Percentiles rank a stretch among this genome's conserved stretches.
These are phyloP conservation scores for Chrysoporthe austroafricana DNA, from an alignment of 2,329 filamentous ascomycete species.

Conservation along the genomic window DNA sequence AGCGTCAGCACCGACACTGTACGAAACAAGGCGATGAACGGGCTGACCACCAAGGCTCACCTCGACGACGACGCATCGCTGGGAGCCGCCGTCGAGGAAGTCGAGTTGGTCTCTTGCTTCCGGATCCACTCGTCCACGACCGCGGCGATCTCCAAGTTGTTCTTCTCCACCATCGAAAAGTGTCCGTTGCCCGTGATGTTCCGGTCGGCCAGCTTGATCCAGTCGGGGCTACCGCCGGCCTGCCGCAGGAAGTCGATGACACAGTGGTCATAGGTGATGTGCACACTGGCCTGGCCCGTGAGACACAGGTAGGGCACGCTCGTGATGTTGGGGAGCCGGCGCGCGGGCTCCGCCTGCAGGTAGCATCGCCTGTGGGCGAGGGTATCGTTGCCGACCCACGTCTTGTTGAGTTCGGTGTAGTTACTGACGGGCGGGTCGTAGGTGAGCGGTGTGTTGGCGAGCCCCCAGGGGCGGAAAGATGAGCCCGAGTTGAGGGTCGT, in stretches of 20 bases:
- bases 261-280: constrained; percentile 57
- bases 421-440: constrained; percentile 36
- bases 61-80: not conserved
- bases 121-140: constrained; percentile 26
- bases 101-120: constrained; percentile 16
- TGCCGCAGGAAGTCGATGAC: constrained; percentile 54
- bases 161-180: constrained; percentile 53
- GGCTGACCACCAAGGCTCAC: not conserved
- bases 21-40: not conserved
- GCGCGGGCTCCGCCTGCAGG: constrained; percentile 37
- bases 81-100: constrained; percentile 2
- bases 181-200: constrained; percentile 57
- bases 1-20: not conserved
- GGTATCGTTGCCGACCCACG: constrained; percentile 34
- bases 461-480: constrained; percentile 31
- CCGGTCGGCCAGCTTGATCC: constrained; percentile 47
- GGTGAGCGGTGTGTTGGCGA: constrained; percentile 36
- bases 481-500: constrained; percentile 21
- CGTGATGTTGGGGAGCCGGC: constrained; percentile 48
- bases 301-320: constrained; percentile 51
- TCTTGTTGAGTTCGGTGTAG: constrained; percentile 33
- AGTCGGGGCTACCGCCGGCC: constrained; percentile 48
- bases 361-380: constrained; percentile 33
- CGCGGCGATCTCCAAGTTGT: constrained; percentile 35
- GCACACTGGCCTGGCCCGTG: constrained; percentile 54